These are phyloP conservation scores for Eimeria falciformis DNA, from an alignment of 169 alveolate species.

Conservation along the genomic window DNA sequence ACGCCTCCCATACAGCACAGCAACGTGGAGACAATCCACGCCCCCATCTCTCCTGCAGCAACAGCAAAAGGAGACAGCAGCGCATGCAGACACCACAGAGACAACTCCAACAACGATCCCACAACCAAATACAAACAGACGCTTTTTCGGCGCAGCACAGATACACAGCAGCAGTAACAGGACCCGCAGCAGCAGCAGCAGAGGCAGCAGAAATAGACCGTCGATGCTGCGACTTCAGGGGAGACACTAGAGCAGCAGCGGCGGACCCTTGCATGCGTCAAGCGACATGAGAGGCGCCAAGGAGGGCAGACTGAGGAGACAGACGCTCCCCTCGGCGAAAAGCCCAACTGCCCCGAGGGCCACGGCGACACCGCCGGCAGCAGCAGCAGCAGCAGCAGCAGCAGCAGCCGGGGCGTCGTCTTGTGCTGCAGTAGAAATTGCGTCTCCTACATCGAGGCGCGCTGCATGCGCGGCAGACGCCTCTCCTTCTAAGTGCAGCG, in stretches of 20 bases:
- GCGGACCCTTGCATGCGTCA: constrained; percentile 39
- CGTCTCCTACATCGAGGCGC: background rate
- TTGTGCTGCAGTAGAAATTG: background rate
- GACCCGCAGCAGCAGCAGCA: constrained; percentile 21
- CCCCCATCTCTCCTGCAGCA: constrained; percentile 63
- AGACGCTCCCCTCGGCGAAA: constrained; percentile 32
- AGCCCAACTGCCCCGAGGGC: constrained; percentile 62
- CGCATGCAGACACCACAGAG: constrained; percentile 1
- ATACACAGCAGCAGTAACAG: background rate
- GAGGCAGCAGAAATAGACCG: constrained; percentile 20
- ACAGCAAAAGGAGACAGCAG: constrained; percentile 6
- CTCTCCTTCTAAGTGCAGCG: background rate
- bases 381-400: constrained; percentile 36
- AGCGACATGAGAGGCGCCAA: constrained; percentile 23
- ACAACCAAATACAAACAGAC: background rate
- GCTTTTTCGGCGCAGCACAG: too few relatives aligned
- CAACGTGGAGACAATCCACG: constrained; percentile 1
- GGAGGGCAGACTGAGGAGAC: constrained; percentile 57
- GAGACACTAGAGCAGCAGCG: constrained; percentile 27
- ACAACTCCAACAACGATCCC: background rate
- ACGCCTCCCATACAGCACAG: constrained; percentile 3
- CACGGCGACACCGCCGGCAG: background rate
- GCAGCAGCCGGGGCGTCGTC: background rate
- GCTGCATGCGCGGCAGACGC: constrained; percentile 50
- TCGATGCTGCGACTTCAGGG: too few relatives aligned